phyloP scores from a whole-genome alignment of 2,329 filamentous ascomycete genomes.

The Orbilia brochopaga region DNA sequence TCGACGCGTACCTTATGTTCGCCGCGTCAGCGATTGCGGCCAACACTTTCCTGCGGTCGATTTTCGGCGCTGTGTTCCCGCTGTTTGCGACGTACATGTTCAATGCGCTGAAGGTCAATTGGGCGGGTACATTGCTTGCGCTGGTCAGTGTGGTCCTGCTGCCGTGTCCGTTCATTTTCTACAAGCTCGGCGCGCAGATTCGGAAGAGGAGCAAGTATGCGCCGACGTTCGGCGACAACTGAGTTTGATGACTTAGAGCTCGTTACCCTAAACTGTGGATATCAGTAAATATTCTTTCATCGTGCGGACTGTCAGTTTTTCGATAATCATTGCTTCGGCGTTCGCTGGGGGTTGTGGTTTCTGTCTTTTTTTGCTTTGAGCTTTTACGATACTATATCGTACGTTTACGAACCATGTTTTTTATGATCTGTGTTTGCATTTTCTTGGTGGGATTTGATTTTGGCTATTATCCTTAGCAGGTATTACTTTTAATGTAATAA shows the following conservation, averaged over 20 bases:
- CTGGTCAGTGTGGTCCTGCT: conserved; percentile 66
- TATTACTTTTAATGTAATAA: background rate
- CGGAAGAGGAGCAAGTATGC: conserved; percentile 63
- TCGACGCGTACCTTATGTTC: conserved; percentile 59
- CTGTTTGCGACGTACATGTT: conserved; percentile 75
- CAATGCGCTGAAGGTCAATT: conserved; percentile 55
- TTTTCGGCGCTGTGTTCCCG: conserved; percentile 79
- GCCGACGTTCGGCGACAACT: conserved; percentile 46
- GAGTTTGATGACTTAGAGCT: conserved; percentile 12
- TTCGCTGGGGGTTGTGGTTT: background rate
- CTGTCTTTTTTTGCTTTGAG: background rate
- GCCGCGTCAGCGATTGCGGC: conserved; percentile 75
- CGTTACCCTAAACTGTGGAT: background rate
- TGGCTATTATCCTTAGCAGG: too few relatives aligned
- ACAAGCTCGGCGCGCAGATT: conserved; percentile 67
- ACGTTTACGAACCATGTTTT: background rate
- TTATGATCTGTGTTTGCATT: background rate
- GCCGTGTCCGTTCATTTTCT: conserved; percentile 70
- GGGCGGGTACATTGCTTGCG: conserved; percentile 52
- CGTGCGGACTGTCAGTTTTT: background rate
- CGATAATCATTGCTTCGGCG: conserved; percentile 8
- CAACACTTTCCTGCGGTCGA: conserved; percentile 78
- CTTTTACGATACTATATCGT: background rate
- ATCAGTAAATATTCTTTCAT: too few relatives aligned
- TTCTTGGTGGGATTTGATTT: background rate